Evolutionary conservation across 179 eudicot genomes (phyloP).

Genomic region (Amaranthus tricolor): DNA sequence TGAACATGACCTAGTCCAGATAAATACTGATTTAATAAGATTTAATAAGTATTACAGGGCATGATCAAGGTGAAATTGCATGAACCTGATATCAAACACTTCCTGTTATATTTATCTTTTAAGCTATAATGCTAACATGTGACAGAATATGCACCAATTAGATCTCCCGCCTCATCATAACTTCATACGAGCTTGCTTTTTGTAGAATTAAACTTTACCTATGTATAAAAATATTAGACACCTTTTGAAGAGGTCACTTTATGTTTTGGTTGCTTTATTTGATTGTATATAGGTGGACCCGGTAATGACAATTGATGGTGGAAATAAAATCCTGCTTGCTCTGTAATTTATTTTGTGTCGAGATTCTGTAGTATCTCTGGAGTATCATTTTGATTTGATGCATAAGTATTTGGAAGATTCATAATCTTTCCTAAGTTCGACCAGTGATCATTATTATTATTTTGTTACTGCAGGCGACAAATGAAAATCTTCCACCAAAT

Average conservation of each 20-base stretch:
- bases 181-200: no score
- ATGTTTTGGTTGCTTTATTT: neutral
- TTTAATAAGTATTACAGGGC: neutral
- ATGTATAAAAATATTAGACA: neutral
- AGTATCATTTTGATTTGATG: neutral
- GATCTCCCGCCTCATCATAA: no score
- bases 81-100: neutral
- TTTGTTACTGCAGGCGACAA: slow-evolving; percentile 63
- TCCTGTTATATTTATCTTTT: neutral
- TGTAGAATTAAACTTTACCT: neutral
- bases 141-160: no score
- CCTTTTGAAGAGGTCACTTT: neutral
- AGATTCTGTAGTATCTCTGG: neutral
- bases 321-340: no score
- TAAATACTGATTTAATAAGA: neutral
- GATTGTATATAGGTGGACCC: no score
- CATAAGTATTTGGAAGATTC: neutral
- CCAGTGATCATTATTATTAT: neutral
- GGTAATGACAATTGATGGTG: no score
- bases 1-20: no score
- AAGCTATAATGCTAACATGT: no score
- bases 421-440: neutral
- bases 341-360: no score
- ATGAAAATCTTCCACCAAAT: slow-evolving; percentile 96
- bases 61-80: neutral